Evolutionary conservation across 805 yeast genomes (phyloP).

Genomic region (Kluyveromyces starmeri): DNA sequence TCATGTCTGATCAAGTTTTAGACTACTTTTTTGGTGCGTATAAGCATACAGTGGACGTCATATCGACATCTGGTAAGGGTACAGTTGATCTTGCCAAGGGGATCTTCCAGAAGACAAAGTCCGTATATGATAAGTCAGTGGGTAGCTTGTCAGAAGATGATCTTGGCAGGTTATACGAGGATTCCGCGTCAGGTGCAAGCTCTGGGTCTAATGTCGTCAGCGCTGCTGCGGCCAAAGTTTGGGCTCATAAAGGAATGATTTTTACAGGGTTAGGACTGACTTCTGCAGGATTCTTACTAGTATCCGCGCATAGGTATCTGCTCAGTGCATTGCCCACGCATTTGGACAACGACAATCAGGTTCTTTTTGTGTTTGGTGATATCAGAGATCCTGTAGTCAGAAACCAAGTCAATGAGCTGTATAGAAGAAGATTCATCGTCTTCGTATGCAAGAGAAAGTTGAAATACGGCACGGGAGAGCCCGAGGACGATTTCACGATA

Average conservation of each 20-base stretch:
- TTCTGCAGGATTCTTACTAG: slow-evolving; percentile 11
- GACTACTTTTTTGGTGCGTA: slow-evolving; percentile 4
- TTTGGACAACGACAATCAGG: slow-evolving; percentile 7
- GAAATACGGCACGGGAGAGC: slow-evolving; percentile 5
- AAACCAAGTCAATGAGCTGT: slow-evolving; percentile 29
- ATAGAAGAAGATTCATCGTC: slow-evolving; percentile 26
- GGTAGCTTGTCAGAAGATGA: background rate
- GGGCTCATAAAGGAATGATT: background rate
- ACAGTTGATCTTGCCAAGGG: slow-evolving; percentile 3
- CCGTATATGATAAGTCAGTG: slow-evolving; percentile 3
- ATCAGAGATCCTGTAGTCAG: slow-evolving; percentile 30
- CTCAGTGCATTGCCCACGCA: slow-evolving; percentile 8
- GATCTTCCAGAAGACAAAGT: slow-evolving; percentile 1
- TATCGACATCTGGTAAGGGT: slow-evolving; percentile 1
- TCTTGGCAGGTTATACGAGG: background rate
- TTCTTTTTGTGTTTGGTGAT: slow-evolving; percentile 25
- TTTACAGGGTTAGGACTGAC: slow-evolving; percentile 13
- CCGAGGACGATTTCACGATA: slow-evolving; percentile 6
- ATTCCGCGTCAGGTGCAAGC: background rate
- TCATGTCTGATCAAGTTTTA: slow-evolving; percentile 4
- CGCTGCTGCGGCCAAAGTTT: background rate
- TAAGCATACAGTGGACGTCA: slow-evolving; percentile 2
- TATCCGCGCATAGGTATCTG: slow-evolving; percentile 10
- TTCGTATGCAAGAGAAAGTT: slow-evolving; percentile 24
- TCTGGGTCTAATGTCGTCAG: background rate